Conservation (phyloP, 208 protist species). For the Crithidia thermophila region DNA sequence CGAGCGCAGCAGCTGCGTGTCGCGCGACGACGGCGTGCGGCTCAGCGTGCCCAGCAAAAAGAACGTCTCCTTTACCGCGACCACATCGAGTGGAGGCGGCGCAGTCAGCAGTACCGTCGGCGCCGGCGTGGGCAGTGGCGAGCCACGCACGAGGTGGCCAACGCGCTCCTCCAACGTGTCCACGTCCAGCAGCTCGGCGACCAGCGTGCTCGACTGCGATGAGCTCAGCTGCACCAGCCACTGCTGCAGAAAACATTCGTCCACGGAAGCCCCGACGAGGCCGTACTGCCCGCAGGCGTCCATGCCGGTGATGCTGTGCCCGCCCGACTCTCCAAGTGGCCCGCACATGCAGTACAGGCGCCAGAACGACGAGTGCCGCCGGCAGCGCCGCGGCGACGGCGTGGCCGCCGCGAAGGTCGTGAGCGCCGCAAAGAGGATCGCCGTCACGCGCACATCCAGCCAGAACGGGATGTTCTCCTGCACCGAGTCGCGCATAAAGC, state of each 20-base stretch:
- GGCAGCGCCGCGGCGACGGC: conserved; percentile 21
- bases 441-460: conserved; percentile 80
- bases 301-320: conserved; percentile 39
- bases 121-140: not conserved
- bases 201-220: conserved; percentile 13
- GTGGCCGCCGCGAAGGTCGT: conserved; percentile 64
- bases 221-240: conserved; percentile 24
- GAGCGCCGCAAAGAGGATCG: conserved; percentile 64
- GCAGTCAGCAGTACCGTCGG: too few species aligned
- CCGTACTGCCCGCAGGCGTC: conserved; percentile 56
- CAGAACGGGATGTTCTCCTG: conserved; percentile 87
- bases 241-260: conserved; percentile 35
- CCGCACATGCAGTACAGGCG: conserved; percentile 74
- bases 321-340: conserved; percentile 69
- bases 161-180: conserved; percentile 38
- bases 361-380: conserved; percentile 47
- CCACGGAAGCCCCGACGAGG: conserved; percentile 45
- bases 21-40: conserved; percentile 15
- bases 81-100: too few species aligned
- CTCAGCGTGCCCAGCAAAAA: conserved; percentile 69
- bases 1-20: conserved; percentile 27
- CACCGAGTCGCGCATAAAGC: conserved; percentile 59
- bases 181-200: conserved; percentile 45
- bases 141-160: conserved; percentile 23
- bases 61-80: conserved; percentile 60